Percentiles rank a stretch among this genome's conserved stretches.
Evolutionary conservation across 306 rosid genomes (phyloP).

Genomic region (Vigna nakashimae): DNA sequence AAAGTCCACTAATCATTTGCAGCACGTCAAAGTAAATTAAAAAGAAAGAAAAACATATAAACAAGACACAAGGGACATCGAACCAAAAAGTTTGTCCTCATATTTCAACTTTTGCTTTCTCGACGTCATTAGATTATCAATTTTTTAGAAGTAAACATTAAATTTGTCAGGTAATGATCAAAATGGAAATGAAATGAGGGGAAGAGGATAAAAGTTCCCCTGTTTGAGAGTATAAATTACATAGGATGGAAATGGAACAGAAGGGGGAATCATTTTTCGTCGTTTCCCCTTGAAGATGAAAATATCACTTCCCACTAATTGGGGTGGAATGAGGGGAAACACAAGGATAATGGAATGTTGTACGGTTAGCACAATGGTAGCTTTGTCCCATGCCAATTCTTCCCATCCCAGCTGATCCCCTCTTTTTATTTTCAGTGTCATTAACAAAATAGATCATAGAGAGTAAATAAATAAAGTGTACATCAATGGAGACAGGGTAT

Average conservation of each 20-base stretch:
- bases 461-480: neutral
- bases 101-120: neutral
- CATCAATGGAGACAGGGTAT: neutral
- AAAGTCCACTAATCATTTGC: too few species aligned
- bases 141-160: neutral
- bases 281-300: neutral
- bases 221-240: neutral
- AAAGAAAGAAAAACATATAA: too few species aligned
- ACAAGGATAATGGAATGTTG: conserved; percentile 5
- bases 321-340: neutral
- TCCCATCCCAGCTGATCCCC: neutral
- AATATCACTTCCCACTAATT: neutral
- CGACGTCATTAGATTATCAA: neutral
- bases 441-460: neutral
- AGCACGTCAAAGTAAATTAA: too few species aligned
- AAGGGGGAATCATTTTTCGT: neutral
- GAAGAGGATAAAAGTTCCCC: neutral
- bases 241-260: neutral
- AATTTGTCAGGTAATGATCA: neutral
- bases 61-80: too few species aligned
- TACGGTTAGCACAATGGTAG: neutral
- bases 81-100: neutral
- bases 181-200: neutral
- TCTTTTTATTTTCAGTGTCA: neutral
- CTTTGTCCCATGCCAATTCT: neutral